Evolutionary conservation across 2,329 filamentous ascomycete genomes (phyloP).

Genomic region (Pseudogymnoascus sp.): DNA sequence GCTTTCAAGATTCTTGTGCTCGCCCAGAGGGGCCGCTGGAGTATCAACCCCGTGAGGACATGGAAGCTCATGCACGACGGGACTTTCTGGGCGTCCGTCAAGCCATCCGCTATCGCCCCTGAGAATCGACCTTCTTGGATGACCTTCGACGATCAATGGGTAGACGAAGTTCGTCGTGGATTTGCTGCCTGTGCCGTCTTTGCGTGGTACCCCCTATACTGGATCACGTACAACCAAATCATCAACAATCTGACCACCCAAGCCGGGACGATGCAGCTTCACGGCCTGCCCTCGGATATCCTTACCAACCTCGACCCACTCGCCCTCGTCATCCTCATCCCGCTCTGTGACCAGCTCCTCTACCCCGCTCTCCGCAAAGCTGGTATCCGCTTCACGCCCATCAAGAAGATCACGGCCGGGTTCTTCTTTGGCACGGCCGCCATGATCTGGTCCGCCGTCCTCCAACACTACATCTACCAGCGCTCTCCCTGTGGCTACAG

Average conservation of each 20-base stretch:
- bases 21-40: constrained; percentile 49
- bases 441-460: constrained; percentile 47
- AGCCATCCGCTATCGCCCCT: constrained; percentile 45
- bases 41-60: constrained; percentile 43
- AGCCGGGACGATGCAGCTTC: constrained; percentile 42
- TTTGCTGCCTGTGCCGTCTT: constrained; percentile 59
- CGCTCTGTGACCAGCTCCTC: constrained; percentile 43
- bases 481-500: constrained; percentile 43
- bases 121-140: constrained; percentile 64
- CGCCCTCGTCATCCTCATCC: constrained; percentile 49
- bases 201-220: constrained; percentile 58
- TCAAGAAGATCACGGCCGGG: constrained; percentile 48
- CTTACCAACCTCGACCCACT: constrained; percentile 52
- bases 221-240: constrained; percentile 59
- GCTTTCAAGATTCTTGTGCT: constrained; percentile 46
- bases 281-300: constrained; percentile 51
- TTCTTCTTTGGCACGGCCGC: constrained; percentile 44
- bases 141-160: constrained; percentile 74
- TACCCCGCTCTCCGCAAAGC: constrained; percentile 47
- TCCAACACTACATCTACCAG: constrained; percentile 52
- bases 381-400: constrained; percentile 48
- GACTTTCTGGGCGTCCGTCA: constrained; percentile 50
- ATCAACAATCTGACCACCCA: constrained; percentile 59
- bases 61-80: constrained; percentile 47
- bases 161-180: constrained; percentile 53